These are phyloP conservation scores for Globisporangium rhizosaccharum DNA, from an alignment of 352 stramenopile genomes.

Conservation along the genomic window DNA sequence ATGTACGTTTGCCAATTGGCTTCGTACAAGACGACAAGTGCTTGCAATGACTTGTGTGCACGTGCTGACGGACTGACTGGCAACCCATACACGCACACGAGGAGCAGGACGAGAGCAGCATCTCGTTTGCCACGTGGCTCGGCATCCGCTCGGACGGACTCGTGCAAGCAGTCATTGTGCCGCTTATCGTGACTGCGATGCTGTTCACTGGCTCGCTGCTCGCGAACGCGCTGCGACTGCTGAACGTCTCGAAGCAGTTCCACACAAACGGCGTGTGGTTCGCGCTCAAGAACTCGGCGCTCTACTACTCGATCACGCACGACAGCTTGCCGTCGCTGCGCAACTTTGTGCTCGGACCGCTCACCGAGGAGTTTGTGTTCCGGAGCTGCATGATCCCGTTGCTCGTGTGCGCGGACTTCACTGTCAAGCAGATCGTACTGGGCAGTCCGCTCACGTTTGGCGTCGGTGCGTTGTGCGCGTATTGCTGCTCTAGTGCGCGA, in stretches of 20 bases:
- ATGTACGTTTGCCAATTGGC: constrained; percentile 29
- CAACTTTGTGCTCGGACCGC: constrained; percentile 83
- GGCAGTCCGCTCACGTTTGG: constrained; percentile 93
- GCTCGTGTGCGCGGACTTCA: constrained; percentile 78
- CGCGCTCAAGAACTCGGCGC: constrained; percentile 76
- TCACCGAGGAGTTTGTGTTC: constrained; percentile 96
- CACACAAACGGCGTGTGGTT: constrained; percentile 67
- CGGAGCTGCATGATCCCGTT: constrained; percentile 91
- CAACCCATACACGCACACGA: not conserved
- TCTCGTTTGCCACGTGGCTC: constrained; percentile 82
- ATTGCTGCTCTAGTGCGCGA: not conserved
- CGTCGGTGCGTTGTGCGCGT: constrained; percentile 53
- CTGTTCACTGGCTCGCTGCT: constrained; percentile 78
- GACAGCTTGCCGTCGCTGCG: constrained; percentile 73
- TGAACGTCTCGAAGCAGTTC: constrained; percentile 76
- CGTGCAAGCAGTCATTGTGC: constrained; percentile 46
- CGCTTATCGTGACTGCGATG: constrained; percentile 60
- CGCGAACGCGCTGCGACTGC: constrained; percentile 63
- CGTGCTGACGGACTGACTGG: not conserved
- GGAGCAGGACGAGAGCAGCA: constrained; percentile 58
- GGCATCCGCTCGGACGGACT: constrained; percentile 70
- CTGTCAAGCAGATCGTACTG: constrained; percentile 77
- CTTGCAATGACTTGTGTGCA: not conserved
- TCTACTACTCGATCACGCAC: constrained; percentile 73
- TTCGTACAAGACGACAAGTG: not conserved